These are phyloP conservation scores for Leccinellum albellum DNA, from an alignment of 768 basidiomycete species.

Conservation along the genomic window DNA sequence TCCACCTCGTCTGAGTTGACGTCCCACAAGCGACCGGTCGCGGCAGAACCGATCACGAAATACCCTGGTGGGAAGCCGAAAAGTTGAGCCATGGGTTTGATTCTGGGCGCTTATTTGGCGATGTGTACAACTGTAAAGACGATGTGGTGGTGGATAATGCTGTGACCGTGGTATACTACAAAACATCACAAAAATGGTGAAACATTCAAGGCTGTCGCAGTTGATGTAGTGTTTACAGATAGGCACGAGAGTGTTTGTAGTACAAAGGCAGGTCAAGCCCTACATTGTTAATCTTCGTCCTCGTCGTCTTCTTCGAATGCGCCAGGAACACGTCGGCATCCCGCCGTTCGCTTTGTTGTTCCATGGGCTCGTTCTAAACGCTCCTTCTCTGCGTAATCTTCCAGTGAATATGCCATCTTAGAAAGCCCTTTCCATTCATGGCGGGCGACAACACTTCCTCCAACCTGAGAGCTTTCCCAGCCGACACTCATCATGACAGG, in stretches of 20 bases:
- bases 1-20: constrained; percentile 31
- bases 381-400: constrained; percentile 71
- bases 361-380: constrained; percentile 32
- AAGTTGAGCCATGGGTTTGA: constrained; percentile 21
- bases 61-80: constrained; percentile 38
- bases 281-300: constrained; percentile 11
- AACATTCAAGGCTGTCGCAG: no score
- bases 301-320: constrained; percentile 25
- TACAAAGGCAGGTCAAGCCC: background rate
- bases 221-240: background rate
- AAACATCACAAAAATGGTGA: background rate
- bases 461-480: constrained; percentile 62
- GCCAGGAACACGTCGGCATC: constrained; percentile 23
- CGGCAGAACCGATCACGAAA: constrained; percentile 37
- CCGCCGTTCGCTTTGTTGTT: constrained; percentile 6
- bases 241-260: background rate
- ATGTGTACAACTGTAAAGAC: background rate
- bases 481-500: constrained; percentile 90
- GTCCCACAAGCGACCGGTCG: constrained; percentile 36
- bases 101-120: background rate
- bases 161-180: background rate
- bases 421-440: constrained; percentile 96
- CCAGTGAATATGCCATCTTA: constrained; percentile 61
- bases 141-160: background rate
- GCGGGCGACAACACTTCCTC: constrained; percentile 76